These are phyloP conservation scores for Polyrhizophydium stewartii DNA, from an alignment of 371 early-diverging fungal genomes.

Conservation along the genomic window DNA sequence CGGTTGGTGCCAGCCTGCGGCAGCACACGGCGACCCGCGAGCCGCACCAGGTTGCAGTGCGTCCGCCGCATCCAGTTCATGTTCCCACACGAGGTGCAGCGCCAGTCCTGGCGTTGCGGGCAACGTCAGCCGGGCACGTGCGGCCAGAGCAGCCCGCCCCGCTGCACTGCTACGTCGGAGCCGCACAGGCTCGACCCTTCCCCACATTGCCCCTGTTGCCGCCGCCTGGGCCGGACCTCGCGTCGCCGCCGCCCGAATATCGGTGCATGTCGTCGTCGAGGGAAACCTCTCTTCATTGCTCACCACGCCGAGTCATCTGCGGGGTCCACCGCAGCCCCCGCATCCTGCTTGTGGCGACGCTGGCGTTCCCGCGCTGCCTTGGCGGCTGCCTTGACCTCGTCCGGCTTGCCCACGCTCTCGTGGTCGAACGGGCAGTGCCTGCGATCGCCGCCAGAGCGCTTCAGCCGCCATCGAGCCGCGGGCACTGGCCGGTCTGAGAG, in stretches of 20 bases:
- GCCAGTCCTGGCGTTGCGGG: constrained; percentile 24
- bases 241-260: no score
- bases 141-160: not conserved
- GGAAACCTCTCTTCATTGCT: no score
- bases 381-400: constrained; percentile 34
- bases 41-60: constrained; percentile 25
- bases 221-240: no score
- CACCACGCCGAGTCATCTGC: no score
- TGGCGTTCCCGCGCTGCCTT: constrained; percentile 1
- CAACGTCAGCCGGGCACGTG: not conserved
- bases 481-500: no score
- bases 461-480: not conserved
- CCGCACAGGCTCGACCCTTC: no score
- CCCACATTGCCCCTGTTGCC: no score
- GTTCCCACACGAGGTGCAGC: constrained; percentile 19
- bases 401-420: constrained; percentile 48
- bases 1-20: not conserved
- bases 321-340: no score
- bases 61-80: constrained; percentile 33
- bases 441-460: constrained; percentile 9
- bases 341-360: no score
- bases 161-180: not conserved
- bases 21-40: not conserved
- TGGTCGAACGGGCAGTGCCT: constrained; percentile 50
- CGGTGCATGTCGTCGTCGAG: no score